Conservation (phyloP, 305 asterid species). For the Fraxinus ornus region DNA sequence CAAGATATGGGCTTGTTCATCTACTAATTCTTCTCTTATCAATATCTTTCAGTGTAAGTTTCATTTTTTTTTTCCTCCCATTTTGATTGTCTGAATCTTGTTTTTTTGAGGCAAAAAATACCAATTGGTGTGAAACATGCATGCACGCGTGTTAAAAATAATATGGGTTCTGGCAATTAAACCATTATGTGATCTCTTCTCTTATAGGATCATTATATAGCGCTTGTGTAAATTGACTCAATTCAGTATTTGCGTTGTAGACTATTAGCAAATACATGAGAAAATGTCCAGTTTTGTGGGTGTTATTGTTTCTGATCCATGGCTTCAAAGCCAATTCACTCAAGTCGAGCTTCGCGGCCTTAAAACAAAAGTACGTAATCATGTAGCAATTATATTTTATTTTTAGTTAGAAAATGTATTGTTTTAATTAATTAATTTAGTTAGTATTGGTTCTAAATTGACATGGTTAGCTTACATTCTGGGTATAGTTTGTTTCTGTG, state of each 20-base stretch:
- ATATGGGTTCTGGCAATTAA: background rate
- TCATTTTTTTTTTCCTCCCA: background rate
- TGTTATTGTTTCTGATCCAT: slow-evolving; percentile 74
- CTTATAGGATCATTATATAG: background rate
- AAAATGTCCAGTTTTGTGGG: slow-evolving; percentile 78
- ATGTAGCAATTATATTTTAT: background rate
- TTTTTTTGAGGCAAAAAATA: background rate
- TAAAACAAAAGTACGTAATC: slow-evolving; percentile 50
- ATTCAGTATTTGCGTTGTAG: slow-evolving; percentile 12
- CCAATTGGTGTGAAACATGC: background rate
- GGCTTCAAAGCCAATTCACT: slow-evolving; percentile 94
- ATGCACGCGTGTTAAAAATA: background rate
- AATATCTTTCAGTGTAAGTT: background rate
- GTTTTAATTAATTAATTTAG: background rate
- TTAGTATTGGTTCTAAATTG: background rate
- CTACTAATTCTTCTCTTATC: background rate
- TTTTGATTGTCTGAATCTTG: background rate
- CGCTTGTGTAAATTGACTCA: background rate
- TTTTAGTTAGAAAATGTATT: background rate
- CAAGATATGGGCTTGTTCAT: background rate
- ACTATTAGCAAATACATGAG: slow-evolving; percentile 20
- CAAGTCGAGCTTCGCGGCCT: slow-evolving; percentile 88
- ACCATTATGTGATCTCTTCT: background rate
- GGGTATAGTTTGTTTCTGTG: slow-evolving; percentile 55
- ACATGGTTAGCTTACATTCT: background rate